Evolutionary conservation across 2,329 filamentous ascomycete genomes (phyloP), one percentile per base, ranked within the genome.

Genomic region (Lasiodiplodia gonubiensis): DNA sequence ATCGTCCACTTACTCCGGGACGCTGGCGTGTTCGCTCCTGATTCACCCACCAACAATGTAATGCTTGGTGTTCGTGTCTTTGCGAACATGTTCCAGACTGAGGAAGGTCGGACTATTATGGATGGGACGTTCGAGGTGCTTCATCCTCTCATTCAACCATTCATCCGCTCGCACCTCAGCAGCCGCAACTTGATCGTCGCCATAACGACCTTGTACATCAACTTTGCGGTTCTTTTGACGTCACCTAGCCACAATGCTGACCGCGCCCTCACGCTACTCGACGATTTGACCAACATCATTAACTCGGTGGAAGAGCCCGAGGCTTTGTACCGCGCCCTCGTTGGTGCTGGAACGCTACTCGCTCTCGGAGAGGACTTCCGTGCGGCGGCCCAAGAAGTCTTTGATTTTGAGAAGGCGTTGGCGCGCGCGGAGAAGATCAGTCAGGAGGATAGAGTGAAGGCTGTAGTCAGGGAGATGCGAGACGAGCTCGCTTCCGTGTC

Each of bases 171-270:
- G 79, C 3, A 81, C 82, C 16, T 49, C 25, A 73, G 70, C 8
- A 95, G 96, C 76, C 88, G 91, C 64, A 97, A 97, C 72, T 83
- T 98, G 12, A 87, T 91, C 61, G 90, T 97, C 66, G 94, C 95
- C 0, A 83, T 92, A 21, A 89, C 92, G 0, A 97, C 95, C 0
- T 84, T 92, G 0, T 89, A 91, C 68, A 90, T 98, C 76, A 98
- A 99, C 79, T 91, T 92, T 70, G 85, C 93, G 0, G 92, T 97
- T 1, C 85, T 94, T 12, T 85, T 92, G 5, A 86, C 85, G 60
- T 79, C 71, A 70, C 81, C 79, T 51, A 84, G 85, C 8, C 77
- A 80, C 46, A 82, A 83, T 78, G 75, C 83, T 60, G 76, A 84
- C 78, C 76, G 79, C 70, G 81, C 80, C 48, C 74, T 88, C 71